A percentile compares a stretch with the other conserved stretches of the same genome.
phyloP scores from a whole-genome alignment of 2,329 filamentous ascomycete species.

The Xylaria multiplex region DNA sequence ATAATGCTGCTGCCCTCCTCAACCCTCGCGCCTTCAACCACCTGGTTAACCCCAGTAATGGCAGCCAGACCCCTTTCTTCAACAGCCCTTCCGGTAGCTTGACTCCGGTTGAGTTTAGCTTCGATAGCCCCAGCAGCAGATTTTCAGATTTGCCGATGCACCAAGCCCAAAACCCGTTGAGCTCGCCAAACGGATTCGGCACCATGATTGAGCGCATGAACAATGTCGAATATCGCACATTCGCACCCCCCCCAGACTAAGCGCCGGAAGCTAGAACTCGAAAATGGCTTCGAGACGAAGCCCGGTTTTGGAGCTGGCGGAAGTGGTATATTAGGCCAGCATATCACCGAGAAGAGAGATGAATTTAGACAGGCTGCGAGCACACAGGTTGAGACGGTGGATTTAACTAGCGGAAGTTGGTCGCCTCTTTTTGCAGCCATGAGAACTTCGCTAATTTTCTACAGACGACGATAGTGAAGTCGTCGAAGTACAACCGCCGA shows the following conservation, averaged over 20 bases:
- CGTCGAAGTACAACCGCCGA: constrained; percentile 66
- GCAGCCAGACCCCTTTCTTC: constrained; percentile 40
- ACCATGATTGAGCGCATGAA: constrained; percentile 80
- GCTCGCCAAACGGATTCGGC: constrained; percentile 57
- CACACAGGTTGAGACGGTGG: constrained; percentile 59
- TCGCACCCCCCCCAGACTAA: constrained; percentile 67
- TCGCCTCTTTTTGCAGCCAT: constrained; percentile 42
- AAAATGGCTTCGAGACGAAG: constrained; percentile 56
- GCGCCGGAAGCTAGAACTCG: constrained; percentile 67
- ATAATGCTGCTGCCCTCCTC: constrained; percentile 56
- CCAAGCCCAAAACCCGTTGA: constrained; percentile 5
- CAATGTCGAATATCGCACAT: constrained; percentile 73
- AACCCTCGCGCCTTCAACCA: constrained; percentile 53
- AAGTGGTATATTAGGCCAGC: constrained; percentile 70
- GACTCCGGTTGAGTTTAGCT: constrained; percentile 56
- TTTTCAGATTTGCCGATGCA: constrained; percentile 33
- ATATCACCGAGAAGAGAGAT: constrained; percentile 69
- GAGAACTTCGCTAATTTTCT: constrained; percentile 40
- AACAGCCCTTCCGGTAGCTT: constrained; percentile 45
- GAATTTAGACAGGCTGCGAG: constrained; percentile 49
- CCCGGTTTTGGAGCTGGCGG: constrained; percentile 58
- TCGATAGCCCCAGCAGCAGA: constrained; percentile 46
- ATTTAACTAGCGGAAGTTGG: constrained; percentile 64
- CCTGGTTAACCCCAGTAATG: constrained; percentile 32
- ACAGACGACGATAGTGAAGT: constrained; percentile 66